Evolutionary conservation across 2,329 filamentous ascomycete species (phyloP), one percentile per base, ranked within the genome.

Genomic region (Stagonosporopsis chrysanthemi): DNA sequence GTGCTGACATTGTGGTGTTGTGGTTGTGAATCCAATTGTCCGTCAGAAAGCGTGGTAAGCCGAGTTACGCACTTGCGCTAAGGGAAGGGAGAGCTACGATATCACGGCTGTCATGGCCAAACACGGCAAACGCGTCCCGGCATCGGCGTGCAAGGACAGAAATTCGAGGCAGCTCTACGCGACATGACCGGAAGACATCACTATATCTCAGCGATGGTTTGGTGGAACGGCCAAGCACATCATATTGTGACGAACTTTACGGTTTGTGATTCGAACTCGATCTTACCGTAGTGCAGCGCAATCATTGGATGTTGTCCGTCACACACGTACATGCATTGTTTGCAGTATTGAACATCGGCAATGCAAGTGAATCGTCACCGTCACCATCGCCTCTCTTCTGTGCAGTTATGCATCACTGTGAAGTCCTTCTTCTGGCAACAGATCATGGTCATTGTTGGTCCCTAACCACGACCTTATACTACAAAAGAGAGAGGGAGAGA

Each of bases 1-100:
- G 44, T 31, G 59, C 52, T 53, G 69, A 64, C 72, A 75, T 76
- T 49, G 54, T 69, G 62, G 56, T 55, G 62, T 62, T 53, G 64
- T 57, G 39, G 52, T 47, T 38, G 63, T 61, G 49, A 54, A 36
- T 56, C 41, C 55, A 26, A n/a, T 9, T 43, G 49, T 48, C 49
- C 54, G 54, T 19, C 24, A 44, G 44, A 44, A 52, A 57, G 54
- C 54, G 54, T 49, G 22, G 9, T n/a, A 48, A 57, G 19, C 48
- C 43, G 48, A 52, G 17, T 22, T 17, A 38, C 54, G 54, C 54
- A 26, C 24, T 26, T 26, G 24, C 24, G 24, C 24, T 26, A 51
- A 56, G 39, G 36, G 1, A 9, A 31, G 12, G 29, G 29, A 14
- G 26, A 40, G 41, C 42, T 40, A 31, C 48, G 42, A 52, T 57